phyloP scores from a whole-genome alignment of 257 asterid species.

The Gentiana straminea region DNA sequence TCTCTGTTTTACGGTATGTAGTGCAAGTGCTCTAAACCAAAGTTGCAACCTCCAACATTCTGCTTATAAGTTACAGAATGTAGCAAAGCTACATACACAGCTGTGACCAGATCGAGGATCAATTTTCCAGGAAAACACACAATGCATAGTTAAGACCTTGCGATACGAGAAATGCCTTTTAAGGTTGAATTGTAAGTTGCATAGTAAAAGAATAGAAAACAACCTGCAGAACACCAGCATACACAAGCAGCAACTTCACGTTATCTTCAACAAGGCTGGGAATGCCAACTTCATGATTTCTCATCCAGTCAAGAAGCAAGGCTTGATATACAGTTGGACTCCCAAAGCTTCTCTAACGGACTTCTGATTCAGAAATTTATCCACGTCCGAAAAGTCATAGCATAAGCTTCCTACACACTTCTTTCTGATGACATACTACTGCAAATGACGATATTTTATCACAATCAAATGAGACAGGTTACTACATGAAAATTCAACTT shows the following conservation, averaged over 20 bases:
- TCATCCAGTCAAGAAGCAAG: constrained; percentile 30
- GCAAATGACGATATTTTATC: constrained; percentile 6
- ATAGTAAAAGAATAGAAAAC: not conserved
- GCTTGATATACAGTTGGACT: constrained; percentile 19
- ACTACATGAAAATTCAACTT: not conserved
- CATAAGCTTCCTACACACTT: constrained; percentile 22
- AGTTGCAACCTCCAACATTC: too few relatives aligned
- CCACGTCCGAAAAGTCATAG: constrained; percentile 31
- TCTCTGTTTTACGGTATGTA: too few relatives aligned
- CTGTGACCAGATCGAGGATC: not conserved
- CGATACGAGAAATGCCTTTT: not conserved
- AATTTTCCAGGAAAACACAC: not conserved
- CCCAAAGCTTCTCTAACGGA: constrained; percentile 27
- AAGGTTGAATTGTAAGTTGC: too few relatives aligned
- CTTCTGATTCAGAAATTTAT: constrained; percentile 18
- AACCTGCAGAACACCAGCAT: constrained; percentile 23
- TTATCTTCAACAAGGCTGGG: constrained; percentile 27
- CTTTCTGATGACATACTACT: constrained; percentile 30
- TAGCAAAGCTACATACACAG: not conserved
- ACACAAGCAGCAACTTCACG: constrained; percentile 20
- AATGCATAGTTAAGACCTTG: too few relatives aligned
- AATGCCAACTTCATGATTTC: constrained; percentile 24
- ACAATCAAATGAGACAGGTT: not conserved
- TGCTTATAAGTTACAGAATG: not conserved
- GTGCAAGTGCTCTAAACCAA: too few relatives aligned